Conservation (phyloP, 106 monocot genomes). For the Dendrobium chrysotoxum region DNA sequence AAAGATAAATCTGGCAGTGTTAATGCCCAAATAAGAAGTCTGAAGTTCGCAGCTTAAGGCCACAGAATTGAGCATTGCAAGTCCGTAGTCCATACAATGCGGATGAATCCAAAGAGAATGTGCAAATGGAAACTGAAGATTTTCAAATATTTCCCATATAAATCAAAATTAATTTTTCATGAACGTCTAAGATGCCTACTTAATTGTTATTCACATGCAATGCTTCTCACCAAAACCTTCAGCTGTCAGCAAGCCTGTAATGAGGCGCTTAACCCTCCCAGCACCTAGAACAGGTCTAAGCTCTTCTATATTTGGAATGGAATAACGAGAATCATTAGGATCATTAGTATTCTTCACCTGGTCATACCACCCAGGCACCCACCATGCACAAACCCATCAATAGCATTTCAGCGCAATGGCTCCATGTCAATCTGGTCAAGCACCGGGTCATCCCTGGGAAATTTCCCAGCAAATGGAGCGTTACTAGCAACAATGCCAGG, state of each 20-base stretch:
- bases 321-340: constrained; percentile 6
- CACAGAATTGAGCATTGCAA: no score
- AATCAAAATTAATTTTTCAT: no score
- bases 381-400: constrained; percentile 17
- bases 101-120: no score
- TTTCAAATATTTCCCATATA: no score
- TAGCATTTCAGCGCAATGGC: constrained; percentile 15
- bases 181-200: no score
- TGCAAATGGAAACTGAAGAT: no score
- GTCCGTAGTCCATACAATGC: no score
- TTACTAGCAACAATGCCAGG: constrained; percentile 29
- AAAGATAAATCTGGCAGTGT: no score
- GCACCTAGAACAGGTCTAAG: constrained; percentile 33
- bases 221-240: constrained; percentile 9
- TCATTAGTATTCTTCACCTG: constrained; percentile 5
- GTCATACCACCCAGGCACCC: constrained; percentile 35
- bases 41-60: no score
- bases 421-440: constrained; percentile 41
- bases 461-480: constrained; percentile 30
- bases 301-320: constrained; percentile 1
- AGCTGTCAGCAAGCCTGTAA: constrained; percentile 19
- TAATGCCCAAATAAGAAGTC: no score
- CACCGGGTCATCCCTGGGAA: constrained; percentile 19
- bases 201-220: constrained; percentile 13
- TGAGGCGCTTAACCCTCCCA: constrained; percentile 17